Conservation (phyloP, 2,329 filamentous ascomycete genomes). For the Leptodontidium sp. region DNA sequence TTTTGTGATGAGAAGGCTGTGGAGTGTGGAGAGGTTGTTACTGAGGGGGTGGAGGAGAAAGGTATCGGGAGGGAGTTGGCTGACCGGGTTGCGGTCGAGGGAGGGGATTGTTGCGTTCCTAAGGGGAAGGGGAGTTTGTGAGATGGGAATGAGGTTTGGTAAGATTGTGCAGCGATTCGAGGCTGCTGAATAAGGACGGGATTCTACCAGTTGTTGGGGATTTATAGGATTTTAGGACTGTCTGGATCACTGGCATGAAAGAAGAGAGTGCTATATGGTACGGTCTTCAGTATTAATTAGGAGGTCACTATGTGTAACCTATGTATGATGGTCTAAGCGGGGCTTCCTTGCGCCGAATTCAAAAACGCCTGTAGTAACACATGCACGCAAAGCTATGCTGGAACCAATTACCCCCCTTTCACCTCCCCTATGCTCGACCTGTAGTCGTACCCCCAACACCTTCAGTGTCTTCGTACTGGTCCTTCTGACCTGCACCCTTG, state of each 20-base stretch:
- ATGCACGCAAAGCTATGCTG: conserved; percentile 18
- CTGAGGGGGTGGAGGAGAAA: conserved; percentile 22
- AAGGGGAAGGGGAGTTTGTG: conserved; percentile 46
- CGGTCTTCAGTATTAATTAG: conserved; percentile 31
- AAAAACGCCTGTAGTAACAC: conserved; percentile 28
- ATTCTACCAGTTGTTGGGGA: no score
- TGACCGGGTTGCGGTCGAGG: conserved; percentile 54
- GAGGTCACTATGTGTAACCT: conserved; percentile 19
- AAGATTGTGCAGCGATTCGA: neutral
- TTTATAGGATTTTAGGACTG: neutral
- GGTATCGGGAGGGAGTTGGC: conserved; percentile 52
- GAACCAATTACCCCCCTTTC: conserved; percentile 15
- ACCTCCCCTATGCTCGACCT: conserved; percentile 13
- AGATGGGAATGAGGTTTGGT: neutral
- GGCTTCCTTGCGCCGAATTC: conserved; percentile 29
- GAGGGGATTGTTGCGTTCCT: conserved; percentile 63
- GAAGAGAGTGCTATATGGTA: neutral
- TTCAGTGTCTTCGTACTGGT: neutral
- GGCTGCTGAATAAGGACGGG: neutral
- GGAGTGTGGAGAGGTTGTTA: conserved; percentile 61
- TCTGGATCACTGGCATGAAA: neutral
- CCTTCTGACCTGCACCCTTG: neutral
- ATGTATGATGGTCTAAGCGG: conserved; percentile 27
- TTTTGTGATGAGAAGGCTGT: conserved; percentile 67
- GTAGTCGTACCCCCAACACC: neutral